Evolutionary conservation across 148 eudicot species (phyloP), one percentile per base, ranked within the genome.

Genomic region (Fagopyrum esculentum): DNA sequence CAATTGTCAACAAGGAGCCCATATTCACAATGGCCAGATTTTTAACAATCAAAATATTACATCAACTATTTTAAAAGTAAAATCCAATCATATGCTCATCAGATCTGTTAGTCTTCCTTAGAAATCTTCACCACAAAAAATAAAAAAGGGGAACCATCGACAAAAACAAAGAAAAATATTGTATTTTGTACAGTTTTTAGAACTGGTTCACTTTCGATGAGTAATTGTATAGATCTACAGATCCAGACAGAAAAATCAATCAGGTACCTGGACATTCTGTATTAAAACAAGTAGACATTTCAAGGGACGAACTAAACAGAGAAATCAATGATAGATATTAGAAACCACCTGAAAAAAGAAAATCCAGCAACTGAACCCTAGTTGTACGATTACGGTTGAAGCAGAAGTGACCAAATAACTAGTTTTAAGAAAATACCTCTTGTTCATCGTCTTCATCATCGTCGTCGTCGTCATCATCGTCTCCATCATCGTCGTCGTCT

Each of bases 401-500:
- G 69, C 52, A 49, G 54, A 30, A 29, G 12, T 3, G 19, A 71
- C 35, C 17, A 44, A 78, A 55, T n/a, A 15, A 22, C 6, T 35
- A 45, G 35, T 1, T 45, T 45, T 47, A 71, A 47, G 15, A 45
- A 66, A 75, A 40, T 63, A 63, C 69, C 40, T 45, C 11, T 17
- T 47, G 55, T 71, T 71, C 52, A 45, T 45, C 8, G 74, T 7
- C 84, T 1, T 77, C 84, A 2, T 77, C 88, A 2, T 73, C 87
- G 6, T 80, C 85, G 3, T 80, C 78, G 0, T 76, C 84, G 5
- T 81, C 86, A 1, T 79, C 86, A 9, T 79, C 85, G 6, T 78
- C 83, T 19, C 68, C 87, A 1, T 81, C 96, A 4, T 76, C 91
- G 6, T 77, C 89, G 1, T 80, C 90, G 4, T 78, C 91, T 0